A percentile compares a stretch with the other conserved stretches of the same genome.
Evolutionary conservation across 1,139 yeast species (phyloP).

Genomic region (Magnusiomyces sp.): DNA sequence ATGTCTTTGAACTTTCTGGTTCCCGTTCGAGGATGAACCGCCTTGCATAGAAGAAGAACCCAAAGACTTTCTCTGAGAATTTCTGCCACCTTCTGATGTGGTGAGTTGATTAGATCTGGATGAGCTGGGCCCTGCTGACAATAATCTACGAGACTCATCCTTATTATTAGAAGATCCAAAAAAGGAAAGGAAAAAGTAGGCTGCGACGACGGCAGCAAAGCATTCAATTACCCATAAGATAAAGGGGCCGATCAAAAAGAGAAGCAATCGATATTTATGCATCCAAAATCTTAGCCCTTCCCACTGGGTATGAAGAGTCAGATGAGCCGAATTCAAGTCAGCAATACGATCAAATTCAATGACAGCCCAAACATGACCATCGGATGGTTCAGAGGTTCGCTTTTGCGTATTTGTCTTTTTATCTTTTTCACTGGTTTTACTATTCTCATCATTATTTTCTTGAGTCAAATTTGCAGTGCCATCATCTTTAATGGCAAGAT

Average conservation of each 20-base stretch:
- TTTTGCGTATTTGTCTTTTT: neutral
- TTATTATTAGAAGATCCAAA: neutral
- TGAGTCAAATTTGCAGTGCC: too few species aligned
- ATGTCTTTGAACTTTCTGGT: too few species aligned
- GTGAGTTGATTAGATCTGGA: too few species aligned
- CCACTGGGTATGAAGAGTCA: constrained; percentile 4
- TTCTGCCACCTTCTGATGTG: too few species aligned
- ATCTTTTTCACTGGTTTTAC: neutral
- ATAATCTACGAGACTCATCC: too few species aligned
- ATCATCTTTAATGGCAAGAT: too few species aligned
- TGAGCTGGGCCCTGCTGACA: too few species aligned
- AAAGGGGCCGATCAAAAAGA: constrained; percentile 1
- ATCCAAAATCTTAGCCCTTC: constrained; percentile 1
- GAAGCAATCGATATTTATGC: constrained; percentile 1
- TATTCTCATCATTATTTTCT: too few species aligned
- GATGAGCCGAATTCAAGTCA: neutral
- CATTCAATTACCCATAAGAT: constrained; percentile 1
- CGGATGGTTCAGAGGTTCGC: neutral
- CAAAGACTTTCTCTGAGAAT: too few species aligned
- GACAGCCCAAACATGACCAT: constrained; percentile 4
- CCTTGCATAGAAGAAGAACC: too few species aligned
- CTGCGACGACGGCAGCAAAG: neutral
- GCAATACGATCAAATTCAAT: constrained; percentile 4
- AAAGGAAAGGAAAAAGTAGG: neutral
- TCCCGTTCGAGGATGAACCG: too few species aligned